These are phyloP conservation scores for Saccharomycopsis amapae DNA, from an alignment of 805 yeast species.

Conservation along the genomic window DNA sequence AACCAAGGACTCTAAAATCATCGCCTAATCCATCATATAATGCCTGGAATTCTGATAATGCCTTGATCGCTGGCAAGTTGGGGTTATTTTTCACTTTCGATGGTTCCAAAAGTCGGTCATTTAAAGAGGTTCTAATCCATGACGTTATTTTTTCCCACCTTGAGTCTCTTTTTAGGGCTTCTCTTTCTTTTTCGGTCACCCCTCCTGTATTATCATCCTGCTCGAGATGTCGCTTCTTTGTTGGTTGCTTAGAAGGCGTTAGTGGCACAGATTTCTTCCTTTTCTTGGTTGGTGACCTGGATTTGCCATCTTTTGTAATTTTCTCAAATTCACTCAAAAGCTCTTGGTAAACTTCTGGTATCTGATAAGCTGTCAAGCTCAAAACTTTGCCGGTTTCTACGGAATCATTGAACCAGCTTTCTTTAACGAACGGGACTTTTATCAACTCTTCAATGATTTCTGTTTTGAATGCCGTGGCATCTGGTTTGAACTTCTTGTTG, in stretches of 20 bases:
- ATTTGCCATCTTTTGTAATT: neutral
- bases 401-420: slow-evolving; percentile 15
- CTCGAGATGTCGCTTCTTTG: too few relatives aligned
- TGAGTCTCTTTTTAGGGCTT: neutral
- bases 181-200: too few relatives aligned
- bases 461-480: slow-evolving; percentile 1
- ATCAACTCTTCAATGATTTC: slow-evolving; percentile 3
- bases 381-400: slow-evolving; percentile 9
- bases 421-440: slow-evolving; percentile 7
- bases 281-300: neutral
- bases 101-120: too few relatives aligned
- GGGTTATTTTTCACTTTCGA: slow-evolving; percentile 11
- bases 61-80: slow-evolving; percentile 15
- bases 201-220: too few relatives aligned
- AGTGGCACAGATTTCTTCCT: neutral
- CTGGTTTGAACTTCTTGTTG: neutral
- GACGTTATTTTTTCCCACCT: neutral
- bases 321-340: slow-evolving; percentile 2
- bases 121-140: slow-evolving; percentile 10
- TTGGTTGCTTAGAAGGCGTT: too few relatives aligned
- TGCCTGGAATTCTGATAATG: slow-evolving; percentile 8
- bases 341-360: neutral
- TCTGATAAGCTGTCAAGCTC: neutral
- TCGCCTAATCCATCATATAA: slow-evolving; percentile 31
- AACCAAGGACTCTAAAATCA: slow-evolving; percentile 34